Evolutionary conservation across 2,329 filamentous ascomycete genomes (phyloP).

Genomic region (Stachybotrys echinatus): DNA sequence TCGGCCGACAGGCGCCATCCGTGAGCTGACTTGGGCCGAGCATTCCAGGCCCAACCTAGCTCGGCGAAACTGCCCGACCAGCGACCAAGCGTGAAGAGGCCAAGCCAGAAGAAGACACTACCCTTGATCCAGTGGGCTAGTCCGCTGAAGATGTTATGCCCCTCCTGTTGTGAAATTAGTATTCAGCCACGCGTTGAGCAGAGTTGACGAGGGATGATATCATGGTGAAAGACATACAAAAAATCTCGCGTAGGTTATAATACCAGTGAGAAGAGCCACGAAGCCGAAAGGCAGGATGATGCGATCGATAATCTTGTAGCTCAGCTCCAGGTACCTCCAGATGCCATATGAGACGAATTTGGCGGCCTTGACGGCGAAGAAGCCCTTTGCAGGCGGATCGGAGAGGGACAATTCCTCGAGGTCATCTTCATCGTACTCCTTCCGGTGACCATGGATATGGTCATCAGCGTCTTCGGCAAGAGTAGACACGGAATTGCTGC

Average conservation of each 20-base stretch:
- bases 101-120: slow-evolving; percentile 91
- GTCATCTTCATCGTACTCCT: slow-evolving; percentile 44
- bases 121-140: slow-evolving; percentile 94
- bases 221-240: slow-evolving; percentile 58
- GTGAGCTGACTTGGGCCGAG: slow-evolving; percentile 56
- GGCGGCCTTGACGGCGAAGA: slow-evolving; percentile 49
- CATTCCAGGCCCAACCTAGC: slow-evolving; percentile 93
- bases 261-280: slow-evolving; percentile 64
- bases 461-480: slow-evolving; percentile 17
- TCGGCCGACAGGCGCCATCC: slow-evolving; percentile 76
- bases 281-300: slow-evolving; percentile 76
- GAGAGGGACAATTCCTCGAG: slow-evolving; percentile 18
- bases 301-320: slow-evolving; percentile 68
- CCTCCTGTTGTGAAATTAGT: slow-evolving; percentile 46
- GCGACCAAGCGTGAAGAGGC: slow-evolving; percentile 77
- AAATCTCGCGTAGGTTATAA: slow-evolving; percentile 74
- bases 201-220: not conserved
- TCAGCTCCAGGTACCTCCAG: slow-evolving; percentile 51
- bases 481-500: slow-evolving; percentile 60
- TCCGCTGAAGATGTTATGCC: slow-evolving; percentile 68
- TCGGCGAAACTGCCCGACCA: slow-evolving; percentile 90
- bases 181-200: not conserved
- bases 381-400: slow-evolving; percentile 36
- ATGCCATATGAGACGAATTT: slow-evolving; percentile 49
- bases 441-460: slow-evolving; percentile 21